Evolutionary conservation across 1,284 basidiomycete genomes (phyloP), one percentile per base, ranked within the genome.

Genomic region (Leccinum pachyderme): DNA sequence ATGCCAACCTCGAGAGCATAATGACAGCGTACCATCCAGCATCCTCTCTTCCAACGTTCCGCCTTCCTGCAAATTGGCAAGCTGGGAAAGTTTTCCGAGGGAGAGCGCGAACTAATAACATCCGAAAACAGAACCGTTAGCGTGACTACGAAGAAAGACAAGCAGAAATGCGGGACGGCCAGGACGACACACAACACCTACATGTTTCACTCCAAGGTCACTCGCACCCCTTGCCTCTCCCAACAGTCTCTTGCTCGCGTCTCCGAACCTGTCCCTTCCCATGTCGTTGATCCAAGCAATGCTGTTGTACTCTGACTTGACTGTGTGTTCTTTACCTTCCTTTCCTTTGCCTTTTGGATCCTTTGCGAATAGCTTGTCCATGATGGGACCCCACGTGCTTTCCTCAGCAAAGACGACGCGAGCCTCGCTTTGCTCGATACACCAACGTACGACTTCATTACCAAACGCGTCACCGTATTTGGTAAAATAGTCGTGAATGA

Each of bases 281-380:
- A 98, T 73, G 70, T 97, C 87, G 69, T 98, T 91, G 44, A 98
- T 78, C 97, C 96, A 99, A 0, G 91, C 89, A 47, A 95, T 81
- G 15, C 82, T 74, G 12, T 84, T 70, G 18, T 61, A 68, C 43
- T 69, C 68, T 35, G 58, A 50, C 35, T 18, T 55, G 2, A 32
- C 37, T 13, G 29, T 44, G 13, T 43, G 33, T 5, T 54, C 58
- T 22, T 65, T 59, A 5, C 55, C 67, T 4, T 69, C 69, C 49
- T 47, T 63, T 1, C 29, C 51, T 49, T 70, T 71, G 2, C 69
- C 66, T 52, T 71, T 70, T 9, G 39, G 49, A 33, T 65, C 58
- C 39, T 55, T 67, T 24, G 76, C 73, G 66, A 98, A 91, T 73
- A 91, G 95, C 37, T 77, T 77, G 61, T 91, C 88, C 56, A 98